These are phyloP conservation scores for Lentinula sp. DNA, from an alignment of 768 basidiomycete species.

Conservation along the genomic window DNA sequence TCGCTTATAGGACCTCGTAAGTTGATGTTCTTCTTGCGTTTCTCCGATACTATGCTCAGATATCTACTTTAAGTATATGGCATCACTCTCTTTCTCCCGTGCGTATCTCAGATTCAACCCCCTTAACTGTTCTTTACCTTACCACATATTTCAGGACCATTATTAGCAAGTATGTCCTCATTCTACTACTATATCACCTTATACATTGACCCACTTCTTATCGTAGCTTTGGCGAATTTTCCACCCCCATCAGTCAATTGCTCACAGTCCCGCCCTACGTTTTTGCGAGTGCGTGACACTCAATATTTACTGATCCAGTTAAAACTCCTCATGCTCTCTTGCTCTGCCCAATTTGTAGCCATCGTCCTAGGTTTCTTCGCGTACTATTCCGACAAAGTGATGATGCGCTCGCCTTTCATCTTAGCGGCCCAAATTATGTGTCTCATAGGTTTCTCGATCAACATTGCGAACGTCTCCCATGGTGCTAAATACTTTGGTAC, in stretches of 20 bases:
- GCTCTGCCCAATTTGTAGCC: conserved; percentile 26
- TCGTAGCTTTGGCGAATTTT: conserved; percentile 48
- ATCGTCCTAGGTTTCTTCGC: conserved; percentile 47
- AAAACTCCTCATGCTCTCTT: too few relatives aligned
- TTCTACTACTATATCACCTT: background rate
- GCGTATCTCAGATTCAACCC: conserved; percentile 19
- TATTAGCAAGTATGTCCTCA: conserved; percentile 37
- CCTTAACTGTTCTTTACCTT: too few relatives aligned
- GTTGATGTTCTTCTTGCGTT: conserved; percentile 16
- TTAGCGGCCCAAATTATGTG: conserved; percentile 41
- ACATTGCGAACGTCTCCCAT: conserved; percentile 44
- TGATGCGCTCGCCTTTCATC: conserved; percentile 55
- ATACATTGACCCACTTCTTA: background rate
- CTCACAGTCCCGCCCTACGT: conserved; percentile 67
- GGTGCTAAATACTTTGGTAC: conserved; percentile 30
- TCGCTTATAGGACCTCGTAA: conserved; percentile 53
- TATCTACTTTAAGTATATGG: conserved; percentile 45
- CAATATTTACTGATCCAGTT: background rate
- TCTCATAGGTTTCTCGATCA: conserved; percentile 57
- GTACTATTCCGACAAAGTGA: conserved; percentile 50
- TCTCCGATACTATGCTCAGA: background rate
- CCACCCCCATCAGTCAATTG: conserved; percentile 51
- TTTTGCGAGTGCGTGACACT: conserved; percentile 42
- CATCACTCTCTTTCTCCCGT: conserved; percentile 69
- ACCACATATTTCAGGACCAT: conserved; percentile 38